phyloP scores from a whole-genome alignment of 371 early-diverging fungal genomes.

The Lichtheimia ornata region DNA sequence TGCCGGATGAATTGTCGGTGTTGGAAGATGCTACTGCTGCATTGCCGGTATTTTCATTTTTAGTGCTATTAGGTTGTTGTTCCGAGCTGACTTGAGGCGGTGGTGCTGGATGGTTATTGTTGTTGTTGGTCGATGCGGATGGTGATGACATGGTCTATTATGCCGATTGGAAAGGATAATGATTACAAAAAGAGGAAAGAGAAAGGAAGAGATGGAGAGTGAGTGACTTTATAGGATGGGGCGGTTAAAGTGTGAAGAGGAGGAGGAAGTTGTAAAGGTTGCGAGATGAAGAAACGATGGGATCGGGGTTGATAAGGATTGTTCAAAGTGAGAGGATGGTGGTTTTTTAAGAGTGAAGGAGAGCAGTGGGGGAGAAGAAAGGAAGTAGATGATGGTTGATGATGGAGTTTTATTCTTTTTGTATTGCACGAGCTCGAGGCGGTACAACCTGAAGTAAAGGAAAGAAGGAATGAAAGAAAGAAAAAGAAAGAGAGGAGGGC shows the following conservation, averaged over 20 bases:
- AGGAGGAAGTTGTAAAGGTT: neutral
- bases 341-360: neutral
- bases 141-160: no score
- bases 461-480: slow-evolving; percentile 2
- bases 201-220: neutral
- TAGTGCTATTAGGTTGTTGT: no score
- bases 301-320: slow-evolving; percentile 10
- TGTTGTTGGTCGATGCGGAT: no score
- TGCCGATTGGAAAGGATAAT: neutral
- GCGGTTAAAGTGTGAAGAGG: neutral
- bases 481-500: neutral
- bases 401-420: no score
- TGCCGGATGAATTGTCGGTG: neutral
- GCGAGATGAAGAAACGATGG: neutral
- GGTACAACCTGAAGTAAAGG: neutral
- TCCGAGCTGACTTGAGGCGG: no score
- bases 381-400: neutral
- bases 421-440: no score
- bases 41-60: no score
- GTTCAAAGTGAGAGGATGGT: slow-evolving; percentile 15
- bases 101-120: no score
- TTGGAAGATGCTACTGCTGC: slow-evolving; percentile 5
- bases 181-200: neutral
- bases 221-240: neutral
- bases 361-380: slow-evolving; percentile 2